These are phyloP conservation scores for Zygosaccharomyces pseudorouxii DNA, from an alignment of 805 yeast genomes.

Conservation along the genomic window DNA sequence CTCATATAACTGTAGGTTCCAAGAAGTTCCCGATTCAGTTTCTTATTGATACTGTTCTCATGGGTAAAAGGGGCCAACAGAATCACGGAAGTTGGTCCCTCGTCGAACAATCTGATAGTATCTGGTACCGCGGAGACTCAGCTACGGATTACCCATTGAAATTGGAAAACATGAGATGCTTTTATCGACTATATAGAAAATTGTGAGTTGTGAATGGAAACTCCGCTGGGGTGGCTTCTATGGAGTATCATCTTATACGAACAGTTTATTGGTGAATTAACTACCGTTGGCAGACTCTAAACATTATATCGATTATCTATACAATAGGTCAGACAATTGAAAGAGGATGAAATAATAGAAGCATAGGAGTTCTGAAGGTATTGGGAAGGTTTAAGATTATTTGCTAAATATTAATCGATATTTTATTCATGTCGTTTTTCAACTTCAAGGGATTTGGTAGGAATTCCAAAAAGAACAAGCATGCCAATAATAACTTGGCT, in stretches of 20 bases:
- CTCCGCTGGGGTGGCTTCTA: background rate
- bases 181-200: constrained; percentile 67
- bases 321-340: background rate
- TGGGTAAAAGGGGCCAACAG: constrained; percentile 43
- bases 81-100: constrained; percentile 63
- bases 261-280: background rate
- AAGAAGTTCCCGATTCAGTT: constrained; percentile 81
- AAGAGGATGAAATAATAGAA: background rate
- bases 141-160: constrained; percentile 59
- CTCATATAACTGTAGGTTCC: constrained; percentile 70
- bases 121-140: constrained; percentile 67
- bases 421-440: constrained; percentile 25
- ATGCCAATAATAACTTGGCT: constrained; percentile 21
- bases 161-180: constrained; percentile 83
- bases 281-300: background rate
- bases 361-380: background rate
- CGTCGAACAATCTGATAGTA: constrained; percentile 61
- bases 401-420: background rate
- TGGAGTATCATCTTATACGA: background rate
- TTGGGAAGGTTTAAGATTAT: background rate
- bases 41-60: constrained; percentile 65
- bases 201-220: constrained; percentile 24
- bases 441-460: constrained; percentile 53
- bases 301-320: background rate
- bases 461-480: constrained; percentile 45